Evolutionary conservation across 2,329 filamentous ascomycete genomes (phyloP).

Genomic region (Teratosphaeria destructans): DNA sequence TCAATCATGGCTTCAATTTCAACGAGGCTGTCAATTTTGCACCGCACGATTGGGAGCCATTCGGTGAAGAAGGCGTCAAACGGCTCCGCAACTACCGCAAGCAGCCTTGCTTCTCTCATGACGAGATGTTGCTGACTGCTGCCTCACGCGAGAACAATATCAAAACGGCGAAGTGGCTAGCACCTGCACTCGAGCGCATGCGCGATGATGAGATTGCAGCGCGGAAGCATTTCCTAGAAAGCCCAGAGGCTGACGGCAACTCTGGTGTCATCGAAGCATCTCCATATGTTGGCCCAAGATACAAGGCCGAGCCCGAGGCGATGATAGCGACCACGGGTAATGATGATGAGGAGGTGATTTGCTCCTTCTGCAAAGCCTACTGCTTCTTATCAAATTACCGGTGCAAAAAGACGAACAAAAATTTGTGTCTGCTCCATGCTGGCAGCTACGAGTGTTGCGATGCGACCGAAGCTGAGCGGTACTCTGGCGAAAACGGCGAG

Average conservation of each 20-base stretch:
- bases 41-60: slow-evolving; percentile 88
- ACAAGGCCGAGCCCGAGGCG: slow-evolving; percentile 46
- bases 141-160: slow-evolving; percentile 71
- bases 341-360: slow-evolving; percentile 86
- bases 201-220: slow-evolving; percentile 60
- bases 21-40: slow-evolving; percentile 99
- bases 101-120: slow-evolving; percentile 94
- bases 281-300: slow-evolving; percentile 22
- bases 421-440: slow-evolving; percentile 73
- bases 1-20: slow-evolving; percentile 97
- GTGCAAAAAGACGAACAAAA: slow-evolving; percentile 70
- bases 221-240: slow-evolving; percentile 57
- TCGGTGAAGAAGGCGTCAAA: slow-evolving; percentile 75
- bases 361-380: slow-evolving; percentile 83
- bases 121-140: slow-evolving; percentile 85
- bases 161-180: slow-evolving; percentile 88
- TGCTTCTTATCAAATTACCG: slow-evolving; percentile 84
- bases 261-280: slow-evolving; percentile 29
- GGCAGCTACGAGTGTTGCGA: slow-evolving; percentile 75
- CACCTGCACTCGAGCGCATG: slow-evolving; percentile 73
- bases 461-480: slow-evolving; percentile 54
- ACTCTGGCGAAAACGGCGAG: slow-evolving; percentile 41
- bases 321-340: slow-evolving; percentile 52
- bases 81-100: slow-evolving; percentile 77
- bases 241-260: slow-evolving; percentile 29